Base-by-base conservation (phyloP, 1,284 basidiomycete genomes). In the Sporisorium scitamineum region DNA sequence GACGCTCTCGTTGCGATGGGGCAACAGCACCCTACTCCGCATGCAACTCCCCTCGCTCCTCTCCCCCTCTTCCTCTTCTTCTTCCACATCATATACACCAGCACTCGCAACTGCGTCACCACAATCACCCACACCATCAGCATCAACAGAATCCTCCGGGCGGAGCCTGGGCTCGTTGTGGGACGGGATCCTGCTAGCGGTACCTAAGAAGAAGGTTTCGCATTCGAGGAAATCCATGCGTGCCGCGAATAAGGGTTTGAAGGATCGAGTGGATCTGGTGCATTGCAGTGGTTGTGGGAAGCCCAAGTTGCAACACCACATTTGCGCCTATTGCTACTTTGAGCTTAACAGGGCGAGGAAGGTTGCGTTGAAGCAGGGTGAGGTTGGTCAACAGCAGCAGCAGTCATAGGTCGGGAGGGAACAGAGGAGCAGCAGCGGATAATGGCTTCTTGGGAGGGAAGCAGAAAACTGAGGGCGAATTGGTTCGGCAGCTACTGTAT, bases 191-290 rank as follows among this genome's bases (percentile, higher is more conserved):
- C 87, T 98, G 27, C 90, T 93, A 52, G 95, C 95, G 18, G 95
- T 96, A 3, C 96, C 96, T 18, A 98, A 98, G 88, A 93, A 92
- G 87, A 97, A 97, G 88, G 90, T 91, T 10, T 94, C 94, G 0
- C 95, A 97, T 86, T 95, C 94, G 31, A 89, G 93, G 54, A 98
- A 98, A 86, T 90, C 91, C n/a, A 97, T 97, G 95, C 89, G 95
- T 31, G 90, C 90, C 62, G 93, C 95, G 4, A 94, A 96, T 86
- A 98, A 98, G 87, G 95, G 95, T 0, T 87, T 97, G 80, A 95
- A 95, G 86, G 95, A 97, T 86, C 94, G 95, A 85, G 90, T 91
- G 62, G 95, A 96, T 94, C 41, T 67, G 58, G 53, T 62, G 7
- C 50, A 31, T 24, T 70, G 50, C 53, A 56, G 56, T 22, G 50